These are phyloP conservation scores for Vigna angularis DNA, from an alignment of 306 rosid species.

Conservation along the genomic window DNA sequence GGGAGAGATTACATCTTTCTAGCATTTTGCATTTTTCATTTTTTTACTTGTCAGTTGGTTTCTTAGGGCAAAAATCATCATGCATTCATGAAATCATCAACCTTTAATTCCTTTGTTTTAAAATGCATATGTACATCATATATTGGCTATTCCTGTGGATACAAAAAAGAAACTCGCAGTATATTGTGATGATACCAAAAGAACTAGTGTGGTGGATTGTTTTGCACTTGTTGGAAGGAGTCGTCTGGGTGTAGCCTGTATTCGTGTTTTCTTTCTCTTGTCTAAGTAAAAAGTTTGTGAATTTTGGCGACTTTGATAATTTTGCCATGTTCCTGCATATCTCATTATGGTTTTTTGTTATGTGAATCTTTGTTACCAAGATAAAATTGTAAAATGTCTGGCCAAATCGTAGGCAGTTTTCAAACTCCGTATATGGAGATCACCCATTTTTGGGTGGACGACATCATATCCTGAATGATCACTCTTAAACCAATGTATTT, in stretches of 20 bases:
- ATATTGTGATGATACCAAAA: constrained; percentile 46
- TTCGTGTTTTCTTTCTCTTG: constrained; percentile 38
- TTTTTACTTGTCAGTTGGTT: constrained; percentile 36
- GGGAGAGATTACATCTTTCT: constrained; percentile 51
- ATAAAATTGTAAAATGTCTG: constrained; percentile 32
- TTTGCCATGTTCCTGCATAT: constrained; percentile 40
- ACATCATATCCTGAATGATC: neutral
- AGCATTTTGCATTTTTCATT: constrained; percentile 57
- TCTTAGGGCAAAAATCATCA: constrained; percentile 51
- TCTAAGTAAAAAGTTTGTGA: constrained; percentile 36
- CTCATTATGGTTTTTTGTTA: constrained; percentile 38
- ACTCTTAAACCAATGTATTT: neutral
- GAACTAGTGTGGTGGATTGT: constrained; percentile 50
- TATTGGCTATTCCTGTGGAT: constrained; percentile 48
- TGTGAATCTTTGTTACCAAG: constrained; percentile 29
- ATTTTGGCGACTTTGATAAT: constrained; percentile 41
- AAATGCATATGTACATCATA: constrained; percentile 52
- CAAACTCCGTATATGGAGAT: constrained; percentile 8
- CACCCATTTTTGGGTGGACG: neutral
- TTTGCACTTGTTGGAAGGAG: constrained; percentile 41
- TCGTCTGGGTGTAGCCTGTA: constrained; percentile 42
- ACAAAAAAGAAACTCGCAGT: constrained; percentile 44
- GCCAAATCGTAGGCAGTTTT: constrained; percentile 10
- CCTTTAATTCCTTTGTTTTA: constrained; percentile 44
- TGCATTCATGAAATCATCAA: constrained; percentile 64